Evolutionary conservation across 2,329 filamentous ascomycete genomes (phyloP).

Genomic region (Triangularia setosa): DNA sequence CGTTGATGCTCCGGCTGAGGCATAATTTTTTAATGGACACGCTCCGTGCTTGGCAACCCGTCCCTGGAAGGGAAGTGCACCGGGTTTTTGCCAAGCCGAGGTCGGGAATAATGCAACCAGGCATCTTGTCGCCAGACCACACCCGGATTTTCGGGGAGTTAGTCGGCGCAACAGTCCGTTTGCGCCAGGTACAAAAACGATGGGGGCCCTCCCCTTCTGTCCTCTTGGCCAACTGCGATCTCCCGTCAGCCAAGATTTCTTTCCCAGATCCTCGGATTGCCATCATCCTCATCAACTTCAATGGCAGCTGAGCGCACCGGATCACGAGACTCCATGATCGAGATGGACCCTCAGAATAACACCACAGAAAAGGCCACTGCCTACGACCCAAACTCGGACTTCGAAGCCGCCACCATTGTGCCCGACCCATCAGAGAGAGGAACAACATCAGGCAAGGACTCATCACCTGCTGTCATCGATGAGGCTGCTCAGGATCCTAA

Average conservation of each 20-base stretch:
- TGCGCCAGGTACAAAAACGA: not conserved
- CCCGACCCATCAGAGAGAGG: constrained; percentile 4
- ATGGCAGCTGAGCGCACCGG: not conserved
- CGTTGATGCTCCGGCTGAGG: not conserved
- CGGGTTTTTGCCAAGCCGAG: not conserved
- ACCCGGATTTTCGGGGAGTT: not conserved
- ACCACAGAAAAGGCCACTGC: constrained; percentile 14
- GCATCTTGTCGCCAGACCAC: not conserved
- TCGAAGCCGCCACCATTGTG: constrained; percentile 17
- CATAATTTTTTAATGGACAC: not conserved
- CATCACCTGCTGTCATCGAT: not conserved
- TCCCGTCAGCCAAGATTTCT: not conserved
- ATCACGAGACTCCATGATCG: not conserved
- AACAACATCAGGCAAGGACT: constrained; percentile 8
- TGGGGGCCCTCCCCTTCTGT: not conserved
- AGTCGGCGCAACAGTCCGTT: not conserved
- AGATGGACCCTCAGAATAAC: not conserved
- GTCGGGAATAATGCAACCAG: not conserved
- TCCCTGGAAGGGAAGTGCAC: not conserved
- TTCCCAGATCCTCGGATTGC: not conserved
- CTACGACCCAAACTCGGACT: constrained; percentile 17
- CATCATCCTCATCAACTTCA: not conserved
- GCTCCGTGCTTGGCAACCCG: not conserved
- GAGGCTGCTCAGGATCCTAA: constrained; percentile 33
- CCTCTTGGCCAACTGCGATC: not conserved